phyloP scores from a whole-genome alignment of 257 asterid species.

The Catharanthus roseus region DNA sequence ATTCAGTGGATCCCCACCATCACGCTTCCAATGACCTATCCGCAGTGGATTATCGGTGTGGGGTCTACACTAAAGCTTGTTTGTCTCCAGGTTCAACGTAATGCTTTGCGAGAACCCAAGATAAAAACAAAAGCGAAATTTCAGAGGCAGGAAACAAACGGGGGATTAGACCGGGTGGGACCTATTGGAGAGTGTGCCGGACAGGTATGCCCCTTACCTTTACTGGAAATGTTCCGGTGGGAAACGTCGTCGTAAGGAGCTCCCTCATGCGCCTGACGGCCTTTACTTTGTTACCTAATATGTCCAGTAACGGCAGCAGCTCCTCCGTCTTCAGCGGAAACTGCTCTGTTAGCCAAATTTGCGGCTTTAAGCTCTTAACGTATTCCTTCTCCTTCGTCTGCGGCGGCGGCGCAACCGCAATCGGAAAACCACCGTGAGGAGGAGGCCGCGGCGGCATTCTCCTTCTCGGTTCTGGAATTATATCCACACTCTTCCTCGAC shows the following conservation, averaged over 20 bases:
- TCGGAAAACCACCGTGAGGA: conserved; percentile 24
- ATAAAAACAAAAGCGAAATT: conserved; percentile 11
- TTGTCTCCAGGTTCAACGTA: conserved; percentile 16
- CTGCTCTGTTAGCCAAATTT: conserved; percentile 83
- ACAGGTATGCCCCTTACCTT: conserved; percentile 63
- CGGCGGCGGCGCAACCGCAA: conserved; percentile 62
- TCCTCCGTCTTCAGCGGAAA: conserved; percentile 93
- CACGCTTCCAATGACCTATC: neutral
- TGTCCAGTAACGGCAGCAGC: conserved; percentile 83
- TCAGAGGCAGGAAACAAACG: too few relatives aligned
- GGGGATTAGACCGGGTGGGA: conserved; percentile 13
- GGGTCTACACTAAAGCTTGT: conserved; percentile 16
- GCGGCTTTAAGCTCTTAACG: conserved; percentile 68
- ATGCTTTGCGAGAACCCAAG: neutral
- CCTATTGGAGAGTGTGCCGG: conserved; percentile 9
- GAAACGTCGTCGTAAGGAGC: conserved; percentile 91
- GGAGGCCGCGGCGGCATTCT: conserved; percentile 26
- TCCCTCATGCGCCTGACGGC: conserved; percentile 93
- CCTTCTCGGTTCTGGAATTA: conserved; percentile 58
- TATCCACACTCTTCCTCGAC: conserved; percentile 84
- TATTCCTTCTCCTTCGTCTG: conserved; percentile 85
- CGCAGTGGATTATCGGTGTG: neutral
- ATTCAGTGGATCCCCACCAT: neutral
- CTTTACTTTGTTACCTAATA: conserved; percentile 77
- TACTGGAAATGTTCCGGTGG: conserved; percentile 79